phyloP scores from a whole-genome alignment of 129 eudicot genomes.

The carrot (Daucus carota) region DH1_v3.0 NC_030388.2:15401001-15401500 shows the following conservation, averaged over 20 bases:
- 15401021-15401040: no score
- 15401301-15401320: background rate
- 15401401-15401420: background rate
- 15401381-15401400: background rate
- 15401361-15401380: background rate
- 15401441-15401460: background rate
- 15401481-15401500: background rate
- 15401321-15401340: background rate
- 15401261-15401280: background rate
- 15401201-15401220: background rate
- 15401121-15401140: no score
- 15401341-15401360: background rate
- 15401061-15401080: no score
- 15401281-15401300: background rate
- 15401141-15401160: no score
- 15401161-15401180: no score
- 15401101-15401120: no score
- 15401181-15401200: no score
- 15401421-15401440: background rate
- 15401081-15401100: no score
- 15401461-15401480: background rate
- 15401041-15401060: no score
- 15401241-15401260: background rate
- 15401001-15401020: no score
- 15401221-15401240: background rate